phyloP scores from a whole-genome alignment of 2,329 filamentous ascomycete genomes.

The Colletotrichum sp. region DNA sequence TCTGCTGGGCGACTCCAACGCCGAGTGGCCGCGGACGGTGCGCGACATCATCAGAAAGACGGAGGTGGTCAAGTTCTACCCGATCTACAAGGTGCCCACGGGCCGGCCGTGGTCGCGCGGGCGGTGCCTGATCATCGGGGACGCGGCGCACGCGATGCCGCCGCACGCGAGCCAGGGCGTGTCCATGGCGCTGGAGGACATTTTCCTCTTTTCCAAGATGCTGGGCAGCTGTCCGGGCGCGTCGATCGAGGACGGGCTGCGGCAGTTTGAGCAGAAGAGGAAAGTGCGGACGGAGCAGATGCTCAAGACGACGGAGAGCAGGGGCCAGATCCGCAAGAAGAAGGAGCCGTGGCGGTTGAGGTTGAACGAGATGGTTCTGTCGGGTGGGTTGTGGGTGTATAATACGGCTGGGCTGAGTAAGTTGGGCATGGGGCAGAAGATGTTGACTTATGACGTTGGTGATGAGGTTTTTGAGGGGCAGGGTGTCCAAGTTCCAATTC shows the following conservation, averaged over 20 bases:
- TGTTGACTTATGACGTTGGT: not conserved
- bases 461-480: not conserved
- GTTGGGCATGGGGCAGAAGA: constrained; percentile 9
- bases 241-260: not conserved
- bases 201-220: constrained; percentile 48
- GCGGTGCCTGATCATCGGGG: constrained; percentile 53
- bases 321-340: constrained; percentile 4
- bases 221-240: constrained; percentile 19
- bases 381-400: constrained; percentile 6
- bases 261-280: not conserved
- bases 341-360: constrained; percentile 5
- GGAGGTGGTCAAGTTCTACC: constrained; percentile 35
- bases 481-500: not conserved
- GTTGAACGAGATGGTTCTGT: not conserved
- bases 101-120: constrained; percentile 41
- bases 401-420: not conserved
- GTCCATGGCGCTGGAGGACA: constrained; percentile 61
- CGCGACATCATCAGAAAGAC: constrained; percentile 23
- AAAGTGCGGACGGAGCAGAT: constrained; percentile 2
- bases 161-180: constrained; percentile 60
- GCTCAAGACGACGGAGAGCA: not conserved
- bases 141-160: constrained; percentile 62
- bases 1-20: constrained; percentile 21
- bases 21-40: constrained; percentile 28
- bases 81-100: constrained; percentile 36